Evolutionary conservation across 805 yeast species (phyloP), one percentile per base, ranked within the genome.

Genomic region (Babjeviella inositovora): DNA sequence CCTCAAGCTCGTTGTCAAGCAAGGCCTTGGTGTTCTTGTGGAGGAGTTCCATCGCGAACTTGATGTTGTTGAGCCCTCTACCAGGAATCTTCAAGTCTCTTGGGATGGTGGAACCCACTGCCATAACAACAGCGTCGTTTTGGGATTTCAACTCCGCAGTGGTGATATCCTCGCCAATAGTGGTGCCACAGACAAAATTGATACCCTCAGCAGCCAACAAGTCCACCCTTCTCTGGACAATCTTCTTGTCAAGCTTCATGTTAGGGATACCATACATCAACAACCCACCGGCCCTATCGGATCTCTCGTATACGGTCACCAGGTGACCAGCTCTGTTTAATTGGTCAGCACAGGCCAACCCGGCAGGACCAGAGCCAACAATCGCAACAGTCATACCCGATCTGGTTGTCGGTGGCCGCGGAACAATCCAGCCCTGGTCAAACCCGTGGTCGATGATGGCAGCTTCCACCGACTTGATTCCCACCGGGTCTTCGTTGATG

Each of bases 231-330:
- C 97, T 72, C 57, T 82, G 79, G 29, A 87, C 95, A 44, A 90
- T 68, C 13, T 73, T 59, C 62, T 87, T 87, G 53, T 87, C 98
- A 38, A 87, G 64, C 59, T 87, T 87, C 98, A 87, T 87, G 62
- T 87, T 87, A 37, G 98, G 98, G 53, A 87, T 87, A 69, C 98
- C 98, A 50, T 87, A 87, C 97, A 90, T 90, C 56, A 87, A 53
- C 45, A 87, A 62, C 27, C 98, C 98, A 62, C 98, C 98, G 23
- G 87, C 77, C 49, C 96, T 70, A 55, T 90, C 96, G 24, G 85
- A 62, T 47, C 97, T 71, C 57, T 87, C 98, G 48, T 75, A 87
- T 22, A 87, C 90, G 17, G 85, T 80, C 24, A 90, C 96, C 9
- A 46, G 38, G 51, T 87, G 98, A 28, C 98, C 98, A 17, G 97